These are phyloP conservation scores for Puccinia triticina DNA, from an alignment of 1,284 basidiomycete species.

Conservation along the genomic window DNA sequence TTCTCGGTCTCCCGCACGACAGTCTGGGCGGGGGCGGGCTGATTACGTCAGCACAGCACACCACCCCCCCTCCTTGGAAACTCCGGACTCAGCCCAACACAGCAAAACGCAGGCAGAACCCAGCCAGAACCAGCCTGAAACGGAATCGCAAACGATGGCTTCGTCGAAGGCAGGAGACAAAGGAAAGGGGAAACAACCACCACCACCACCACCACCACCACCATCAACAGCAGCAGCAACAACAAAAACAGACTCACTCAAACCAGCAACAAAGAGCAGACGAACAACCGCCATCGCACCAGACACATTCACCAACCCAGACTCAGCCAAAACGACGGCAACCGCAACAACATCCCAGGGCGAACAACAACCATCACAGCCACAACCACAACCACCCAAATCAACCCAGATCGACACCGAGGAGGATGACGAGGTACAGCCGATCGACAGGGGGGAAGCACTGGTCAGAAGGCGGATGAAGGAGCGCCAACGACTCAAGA, in stretches of 20 bases:
- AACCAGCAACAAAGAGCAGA: not conserved
- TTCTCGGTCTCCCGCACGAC: not conserved
- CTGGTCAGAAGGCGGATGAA: conserved; percentile 65
- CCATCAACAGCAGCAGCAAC: not conserved
- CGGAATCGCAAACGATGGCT: not conserved
- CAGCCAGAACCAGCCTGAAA: not conserved
- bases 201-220: not conserved
- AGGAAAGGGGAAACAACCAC: not conserved
- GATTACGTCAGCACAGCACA: too few relatives aligned
- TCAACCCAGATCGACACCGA: conserved; percentile 53
- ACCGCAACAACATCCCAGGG: conserved; percentile 17
- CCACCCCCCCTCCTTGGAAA: too few relatives aligned
- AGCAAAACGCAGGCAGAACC: not conserved
- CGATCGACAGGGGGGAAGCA: conserved; percentile 65
- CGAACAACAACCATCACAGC: not conserved
- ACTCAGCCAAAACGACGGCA: conserved; percentile 14
- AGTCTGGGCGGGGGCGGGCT: too few relatives aligned
- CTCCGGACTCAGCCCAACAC: not conserved
- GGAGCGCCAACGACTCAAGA: conserved; percentile 62
- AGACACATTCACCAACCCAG: conserved; percentile 30
- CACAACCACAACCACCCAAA: conserved; percentile 22
- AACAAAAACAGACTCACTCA: conserved; percentile 5
- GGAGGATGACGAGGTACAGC: conserved; percentile 64
- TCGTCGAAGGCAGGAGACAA: not conserved
- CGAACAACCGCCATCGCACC: not conserved